Evolutionary conservation across 768 basidiomycete genomes (phyloP), one percentile per base, ranked within the genome.

Genomic region (Udeniomyces megalosporus): DNA sequence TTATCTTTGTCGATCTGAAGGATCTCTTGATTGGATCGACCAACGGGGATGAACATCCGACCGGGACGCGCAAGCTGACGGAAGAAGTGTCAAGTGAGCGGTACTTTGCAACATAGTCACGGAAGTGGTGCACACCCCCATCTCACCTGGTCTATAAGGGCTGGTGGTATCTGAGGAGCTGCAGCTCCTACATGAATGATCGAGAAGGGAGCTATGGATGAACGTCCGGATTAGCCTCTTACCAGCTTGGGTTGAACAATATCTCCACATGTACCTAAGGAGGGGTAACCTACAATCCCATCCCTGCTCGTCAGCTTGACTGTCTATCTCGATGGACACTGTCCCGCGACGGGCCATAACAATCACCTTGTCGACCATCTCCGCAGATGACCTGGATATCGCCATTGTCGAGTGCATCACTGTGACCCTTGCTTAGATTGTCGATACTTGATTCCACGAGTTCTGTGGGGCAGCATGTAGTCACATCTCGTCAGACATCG

Each of bases 101-200:
- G 20, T 11, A 42, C 29, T 4, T n/a, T n/a, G n/a, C 31, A 53
- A 32, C 14, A 8, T 17, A 44, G 8, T 46, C 28, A 48, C 15
- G 11, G 11, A 35, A 22, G 17, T n/a, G 35, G 28, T 61, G 60
- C 29, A 68, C 61, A 51, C 32, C 85, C 84, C 2, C 72, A 71
- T 29, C 83, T 83, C 2, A 90, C 81, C 69, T 93, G 91, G 15
- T 85, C 81, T 31, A 96, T 72, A 1, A 97, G 79, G 0, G 78
- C 72, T 24, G 79, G 72, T 0, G 92, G 91, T 15, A 90, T 74
- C 0, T 69, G 77, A 0, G 87, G 84, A 0, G 92, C 83, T 0
- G 93, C 92, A 0, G 93, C 93, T 3, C 93, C 93, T 42, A 96
- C 92, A 67, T 97, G 92, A 54, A 96, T 95, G 0, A 82, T 84